These are phyloP conservation scores for Alternaria gansuensis DNA, from an alignment of 2,329 filamentous ascomycete species.

Conservation along the genomic window DNA sequence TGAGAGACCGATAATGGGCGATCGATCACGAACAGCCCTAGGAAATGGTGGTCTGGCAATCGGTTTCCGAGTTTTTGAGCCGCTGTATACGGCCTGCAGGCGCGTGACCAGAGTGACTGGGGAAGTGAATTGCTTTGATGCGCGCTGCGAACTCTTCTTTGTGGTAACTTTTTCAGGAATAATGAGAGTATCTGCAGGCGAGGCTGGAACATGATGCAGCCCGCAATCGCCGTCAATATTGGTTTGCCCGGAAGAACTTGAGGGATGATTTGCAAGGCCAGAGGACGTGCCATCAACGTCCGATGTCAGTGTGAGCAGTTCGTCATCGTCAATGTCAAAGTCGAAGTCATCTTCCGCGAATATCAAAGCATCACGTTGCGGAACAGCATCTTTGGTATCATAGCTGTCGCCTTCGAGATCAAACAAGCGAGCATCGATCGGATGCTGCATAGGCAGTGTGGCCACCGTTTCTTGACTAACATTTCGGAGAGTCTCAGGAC, in stretches of 20 bases:
- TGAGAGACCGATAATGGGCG: slow-evolving; percentile 63
- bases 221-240: neutral
- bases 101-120: slow-evolving; percentile 36
- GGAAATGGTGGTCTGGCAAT: slow-evolving; percentile 65
- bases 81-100: slow-evolving; percentile 21
- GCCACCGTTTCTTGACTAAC: slow-evolving; percentile 7
- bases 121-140: slow-evolving; percentile 31
- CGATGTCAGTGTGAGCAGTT: slow-evolving; percentile 31
- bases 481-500: neutral
- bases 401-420: neutral
- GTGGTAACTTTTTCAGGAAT: neutral
- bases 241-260: slow-evolving; percentile 12
- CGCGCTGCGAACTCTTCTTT: slow-evolving; percentile 4
- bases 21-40: slow-evolving; percentile 59
- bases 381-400: neutral
- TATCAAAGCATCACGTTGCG: neutral
- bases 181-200: neutral
- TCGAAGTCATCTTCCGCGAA: slow-evolving; percentile 27
- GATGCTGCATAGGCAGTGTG: neutral
- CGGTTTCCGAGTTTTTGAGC: slow-evolving; percentile 42
- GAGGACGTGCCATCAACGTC: slow-evolving; percentile 5
- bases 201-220: neutral
- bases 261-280: neutral
- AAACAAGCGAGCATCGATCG: neutral
- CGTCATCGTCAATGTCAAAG: slow-evolving; percentile 38